A percentile compares a stretch with the other conserved stretches of the same genome.
phyloP scores from a whole-genome alignment of 768 basidiomycete genomes.

The Lanmaoa pseudosensibilis region DNA sequence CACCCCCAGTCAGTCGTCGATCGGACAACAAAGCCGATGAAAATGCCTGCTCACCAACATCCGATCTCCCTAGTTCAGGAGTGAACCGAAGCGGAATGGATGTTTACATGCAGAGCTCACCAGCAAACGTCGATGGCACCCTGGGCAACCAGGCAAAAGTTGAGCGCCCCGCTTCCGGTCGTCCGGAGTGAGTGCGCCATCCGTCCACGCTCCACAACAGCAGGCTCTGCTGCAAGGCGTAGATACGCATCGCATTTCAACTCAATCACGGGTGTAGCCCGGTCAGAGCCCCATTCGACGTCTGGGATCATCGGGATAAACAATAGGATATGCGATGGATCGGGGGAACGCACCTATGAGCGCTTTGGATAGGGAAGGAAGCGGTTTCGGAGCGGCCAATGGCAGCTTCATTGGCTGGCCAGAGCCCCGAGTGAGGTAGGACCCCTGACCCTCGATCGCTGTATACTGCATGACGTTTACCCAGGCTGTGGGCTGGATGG shows the following conservation, averaged over 20 bases:
- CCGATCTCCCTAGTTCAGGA: constrained; percentile 68
- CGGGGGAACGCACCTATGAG: constrained; percentile 52
- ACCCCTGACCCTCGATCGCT: constrained; percentile 73
- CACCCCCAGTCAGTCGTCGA: not conserved
- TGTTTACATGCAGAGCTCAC: constrained; percentile 39
- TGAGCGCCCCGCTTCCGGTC: constrained; percentile 80
- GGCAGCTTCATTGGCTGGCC: constrained; percentile 58
- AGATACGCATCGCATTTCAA: constrained; percentile 69
- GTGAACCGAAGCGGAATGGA: not conserved
- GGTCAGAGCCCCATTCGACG: constrained; percentile 88
- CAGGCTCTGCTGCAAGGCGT: constrained; percentile 70
- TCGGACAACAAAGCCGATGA: not conserved
- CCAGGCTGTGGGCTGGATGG: not conserved
- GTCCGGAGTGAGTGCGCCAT: constrained; percentile 86
- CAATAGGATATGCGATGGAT: not conserved
- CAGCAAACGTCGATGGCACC: constrained; percentile 87
- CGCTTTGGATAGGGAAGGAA: constrained; percentile 70
- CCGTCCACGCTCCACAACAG: constrained; percentile 54
- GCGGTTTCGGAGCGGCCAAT: constrained; percentile 57
- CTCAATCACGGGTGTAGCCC: constrained; percentile 52
- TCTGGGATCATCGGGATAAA: constrained; percentile 38
- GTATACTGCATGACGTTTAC: constrained; percentile 53
- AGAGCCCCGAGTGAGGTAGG: constrained; percentile 59
- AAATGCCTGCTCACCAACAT: constrained; percentile 47
- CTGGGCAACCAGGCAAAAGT: constrained; percentile 83